Conservation (phyloP, 2,329 filamentous ascomycete species). For the Hymenoscyphus linearis region DNA sequence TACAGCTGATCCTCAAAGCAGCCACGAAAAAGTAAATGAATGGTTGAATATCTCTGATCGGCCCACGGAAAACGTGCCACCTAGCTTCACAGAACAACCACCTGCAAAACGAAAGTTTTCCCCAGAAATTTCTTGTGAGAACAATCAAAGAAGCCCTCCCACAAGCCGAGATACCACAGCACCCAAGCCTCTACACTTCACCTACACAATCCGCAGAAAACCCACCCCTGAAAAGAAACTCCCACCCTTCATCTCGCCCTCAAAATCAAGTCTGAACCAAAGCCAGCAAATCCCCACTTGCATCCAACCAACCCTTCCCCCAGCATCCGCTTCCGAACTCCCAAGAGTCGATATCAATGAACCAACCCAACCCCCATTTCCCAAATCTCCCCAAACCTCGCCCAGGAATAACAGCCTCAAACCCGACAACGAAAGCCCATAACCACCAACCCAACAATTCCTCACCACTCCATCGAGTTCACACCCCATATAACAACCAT, state of each 20-base stretch:
- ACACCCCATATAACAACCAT: too few relatives aligned
- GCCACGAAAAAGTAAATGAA: not conserved
- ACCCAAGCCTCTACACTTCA: not conserved
- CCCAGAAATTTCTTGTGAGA: not conserved
- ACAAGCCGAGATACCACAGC: not conserved
- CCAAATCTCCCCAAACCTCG: too few relatives aligned
- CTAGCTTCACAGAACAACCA: not conserved
- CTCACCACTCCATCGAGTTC: too few relatives aligned
- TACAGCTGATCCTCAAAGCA: not conserved
- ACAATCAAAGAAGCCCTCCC: not conserved
- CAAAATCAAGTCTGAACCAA: not conserved
- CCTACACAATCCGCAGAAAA: not conserved
- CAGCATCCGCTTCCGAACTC: not conserved
- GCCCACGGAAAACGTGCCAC: not conserved
- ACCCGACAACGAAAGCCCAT: not conserved
- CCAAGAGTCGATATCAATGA: too few relatives aligned
- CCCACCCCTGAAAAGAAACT: not conserved
- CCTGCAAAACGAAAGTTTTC: not conserved
- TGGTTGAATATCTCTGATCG: not conserved
- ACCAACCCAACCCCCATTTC: too few relatives aligned
- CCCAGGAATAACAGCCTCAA: too few relatives aligned
- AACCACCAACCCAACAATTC: too few relatives aligned
- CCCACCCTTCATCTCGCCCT: not conserved
- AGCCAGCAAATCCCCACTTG: too few relatives aligned
- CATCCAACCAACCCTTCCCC: not conserved